Evolutionary conservation across 202 grass and related monocot genomes (phyloP).

Genomic region (Carex sylvatica): DNA sequence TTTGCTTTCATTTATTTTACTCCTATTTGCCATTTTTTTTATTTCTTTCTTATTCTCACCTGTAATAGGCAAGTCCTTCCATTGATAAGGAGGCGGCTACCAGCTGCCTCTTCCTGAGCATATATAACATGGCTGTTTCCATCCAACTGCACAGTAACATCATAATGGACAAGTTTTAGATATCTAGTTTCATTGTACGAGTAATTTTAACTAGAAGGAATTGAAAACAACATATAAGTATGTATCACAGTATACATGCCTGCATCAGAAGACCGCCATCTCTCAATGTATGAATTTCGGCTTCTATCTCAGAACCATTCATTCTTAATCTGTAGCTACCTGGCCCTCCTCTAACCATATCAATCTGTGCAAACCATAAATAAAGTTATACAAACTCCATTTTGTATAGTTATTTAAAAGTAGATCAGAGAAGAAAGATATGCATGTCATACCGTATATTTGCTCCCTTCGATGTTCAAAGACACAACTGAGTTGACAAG

Average conservation of each 20-base stretch:
- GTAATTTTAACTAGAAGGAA: conserved; percentile 16
- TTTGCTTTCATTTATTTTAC: conserved; percentile 16
- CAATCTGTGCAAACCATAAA: conserved; percentile 50
- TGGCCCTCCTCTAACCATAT: conserved; percentile 78
- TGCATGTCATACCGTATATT: conserved; percentile 75
- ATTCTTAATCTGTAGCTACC: conserved; percentile 91
- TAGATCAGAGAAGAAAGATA: conserved; percentile 24
- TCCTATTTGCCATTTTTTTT: neutral
- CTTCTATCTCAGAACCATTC: conserved; percentile 84
- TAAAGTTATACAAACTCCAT: conserved; percentile 24
- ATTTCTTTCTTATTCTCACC: conserved; percentile 41
- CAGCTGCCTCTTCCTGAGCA: conserved; percentile 96
- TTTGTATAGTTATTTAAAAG: conserved; percentile 17
- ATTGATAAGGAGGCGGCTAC: conserved; percentile 98
- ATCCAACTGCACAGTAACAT: conserved; percentile 70
- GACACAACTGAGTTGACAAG: conserved; percentile 90
- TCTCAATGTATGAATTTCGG: conserved; percentile 89
- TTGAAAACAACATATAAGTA: neutral
- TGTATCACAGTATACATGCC: conserved; percentile 43
- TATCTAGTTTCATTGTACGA: conserved; percentile 13
- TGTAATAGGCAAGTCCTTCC: conserved; percentile 98
- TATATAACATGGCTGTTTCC: conserved; percentile 99
- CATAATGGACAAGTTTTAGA: conserved; percentile 7
- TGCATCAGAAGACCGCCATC: conserved; percentile 99
- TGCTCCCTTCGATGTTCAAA: conserved; percentile 96